phyloP scores from a whole-genome alignment of 495 filamentous ascomycete species.

The Hypoxylon fuscum region DNA sequence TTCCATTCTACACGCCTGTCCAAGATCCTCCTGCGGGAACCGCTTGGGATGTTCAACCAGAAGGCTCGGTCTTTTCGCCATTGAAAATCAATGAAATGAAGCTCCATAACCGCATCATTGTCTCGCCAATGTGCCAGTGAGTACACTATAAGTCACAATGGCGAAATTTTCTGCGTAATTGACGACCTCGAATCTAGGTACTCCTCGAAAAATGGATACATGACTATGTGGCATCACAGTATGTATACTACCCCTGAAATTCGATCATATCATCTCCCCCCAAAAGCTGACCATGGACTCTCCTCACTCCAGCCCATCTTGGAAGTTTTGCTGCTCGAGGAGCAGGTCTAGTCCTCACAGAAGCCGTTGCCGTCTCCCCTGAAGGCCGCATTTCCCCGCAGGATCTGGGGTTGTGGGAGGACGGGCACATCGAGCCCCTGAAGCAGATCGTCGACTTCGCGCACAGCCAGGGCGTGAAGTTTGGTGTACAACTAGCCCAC shows the following conservation, averaged over 20 bases:
- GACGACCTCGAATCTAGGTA: slow-evolving; percentile 39
- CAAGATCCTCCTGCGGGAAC: slow-evolving; percentile 71
- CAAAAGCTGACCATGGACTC: background rate
- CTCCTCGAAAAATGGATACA: slow-evolving; percentile 60
- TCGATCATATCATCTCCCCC: background rate
- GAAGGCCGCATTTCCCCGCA: slow-evolving; percentile 83
- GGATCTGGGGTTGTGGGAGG: slow-evolving; percentile 76
- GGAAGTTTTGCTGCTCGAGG: slow-evolving; percentile 71
- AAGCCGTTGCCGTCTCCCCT: slow-evolving; percentile 74
- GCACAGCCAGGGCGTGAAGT: slow-evolving; percentile 73
- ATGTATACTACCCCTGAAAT: background rate
- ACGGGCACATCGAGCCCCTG: slow-evolving; percentile 72
- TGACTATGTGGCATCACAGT: slow-evolving; percentile 44
- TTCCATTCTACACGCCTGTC: slow-evolving; percentile 71
- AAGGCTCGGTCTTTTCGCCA: slow-evolving; percentile 58
- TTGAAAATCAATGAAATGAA: slow-evolving; percentile 65
- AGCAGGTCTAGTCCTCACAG: slow-evolving; percentile 72
- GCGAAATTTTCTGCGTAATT: slow-evolving; percentile 57
- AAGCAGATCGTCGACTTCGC: slow-evolving; percentile 72
- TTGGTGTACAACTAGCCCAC: slow-evolving; percentile 79
- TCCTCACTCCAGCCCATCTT: slow-evolving; percentile 44
- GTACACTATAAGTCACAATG: slow-evolving; percentile 65
- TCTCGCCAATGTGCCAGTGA: slow-evolving; percentile 72
- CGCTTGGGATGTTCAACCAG: slow-evolving; percentile 65
- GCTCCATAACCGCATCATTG: slow-evolving; percentile 69